Evolutionary conservation across 306 rosid genomes (phyloP).

Genomic region (Fragaria nilgerrensis): DNA sequence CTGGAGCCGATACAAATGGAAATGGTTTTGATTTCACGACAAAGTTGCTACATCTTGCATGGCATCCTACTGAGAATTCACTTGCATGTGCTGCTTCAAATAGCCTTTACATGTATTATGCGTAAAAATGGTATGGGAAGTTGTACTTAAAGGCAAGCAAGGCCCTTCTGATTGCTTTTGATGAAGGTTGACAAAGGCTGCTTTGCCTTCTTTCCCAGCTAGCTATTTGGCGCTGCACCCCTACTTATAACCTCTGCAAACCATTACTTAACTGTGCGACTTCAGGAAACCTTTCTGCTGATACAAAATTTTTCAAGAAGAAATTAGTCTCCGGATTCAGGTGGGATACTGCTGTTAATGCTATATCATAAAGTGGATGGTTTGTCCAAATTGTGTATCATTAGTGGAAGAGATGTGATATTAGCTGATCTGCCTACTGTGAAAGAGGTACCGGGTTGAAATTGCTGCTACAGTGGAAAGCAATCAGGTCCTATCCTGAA

Average conservation of each 20-base stretch:
- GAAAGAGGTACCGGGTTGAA: slow-evolving; percentile 6
- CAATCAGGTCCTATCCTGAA: slow-evolving; percentile 20
- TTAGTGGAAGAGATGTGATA: slow-evolving; percentile 16
- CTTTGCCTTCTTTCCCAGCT: slow-evolving; percentile 20
- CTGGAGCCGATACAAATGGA: slow-evolving; percentile 56
- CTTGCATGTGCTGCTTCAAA: slow-evolving; percentile 76
- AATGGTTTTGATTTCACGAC: slow-evolving; percentile 58
- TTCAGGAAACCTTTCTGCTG: slow-evolving; percentile 20
- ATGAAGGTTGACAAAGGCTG: slow-evolving; percentile 17
- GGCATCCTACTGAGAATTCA: slow-evolving; percentile 70
- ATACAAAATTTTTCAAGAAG: slow-evolving; percentile 23
- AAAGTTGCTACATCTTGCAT: slow-evolving; percentile 66
- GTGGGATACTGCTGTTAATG: slow-evolving; percentile 12
- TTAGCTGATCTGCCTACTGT: slow-evolving; percentile 15
- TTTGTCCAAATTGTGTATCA: slow-evolving; percentile 4
- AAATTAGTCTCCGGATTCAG: slow-evolving; percentile 11
- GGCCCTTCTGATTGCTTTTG: slow-evolving; percentile 18
- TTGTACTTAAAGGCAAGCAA: slow-evolving; percentile 19
- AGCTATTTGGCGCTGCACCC: slow-evolving; percentile 23
- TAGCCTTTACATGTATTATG: slow-evolving; percentile 68
- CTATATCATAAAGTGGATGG: neutral
- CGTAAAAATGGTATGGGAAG: slow-evolving; percentile 39
- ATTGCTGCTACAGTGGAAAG: slow-evolving; percentile 16
- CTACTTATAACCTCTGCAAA: slow-evolving; percentile 24
- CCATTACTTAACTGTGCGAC: slow-evolving; percentile 30